Evolutionary conservation across 306 rosid genomes (phyloP).

Genomic region (Vigna radiata): DNA sequence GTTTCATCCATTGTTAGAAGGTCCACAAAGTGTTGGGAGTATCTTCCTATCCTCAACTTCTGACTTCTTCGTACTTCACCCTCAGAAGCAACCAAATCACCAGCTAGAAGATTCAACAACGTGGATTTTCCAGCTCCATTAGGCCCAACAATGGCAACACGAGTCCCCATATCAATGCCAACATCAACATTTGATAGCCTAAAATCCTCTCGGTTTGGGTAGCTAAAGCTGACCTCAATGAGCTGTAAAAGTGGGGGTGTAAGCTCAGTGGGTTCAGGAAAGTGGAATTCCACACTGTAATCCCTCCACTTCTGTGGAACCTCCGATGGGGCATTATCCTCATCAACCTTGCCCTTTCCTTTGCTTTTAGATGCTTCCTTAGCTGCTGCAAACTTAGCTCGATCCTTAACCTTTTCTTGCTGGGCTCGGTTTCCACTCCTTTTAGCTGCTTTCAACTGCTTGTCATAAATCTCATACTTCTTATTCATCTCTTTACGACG

Average conservation of each 20-base stretch:
- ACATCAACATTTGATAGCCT: slow-evolving; percentile 65
- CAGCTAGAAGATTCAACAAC: slow-evolving; percentile 68
- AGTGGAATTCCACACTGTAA: slow-evolving; percentile 69
- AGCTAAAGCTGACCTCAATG: slow-evolving; percentile 73
- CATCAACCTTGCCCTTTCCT: slow-evolving; percentile 62
- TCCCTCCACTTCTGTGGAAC: slow-evolving; percentile 74
- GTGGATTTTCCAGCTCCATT: slow-evolving; percentile 77
- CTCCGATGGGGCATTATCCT: slow-evolving; percentile 59
- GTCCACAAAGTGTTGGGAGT: slow-evolving; percentile 74
- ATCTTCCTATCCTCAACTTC: slow-evolving; percentile 74
- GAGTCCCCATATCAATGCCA: slow-evolving; percentile 74
- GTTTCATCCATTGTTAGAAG: slow-evolving; percentile 76
- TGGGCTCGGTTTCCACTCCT: slow-evolving; percentile 68
- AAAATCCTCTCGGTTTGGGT: slow-evolving; percentile 67
- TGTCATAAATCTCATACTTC: slow-evolving; percentile 68
- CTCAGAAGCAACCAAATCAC: slow-evolving; percentile 68
- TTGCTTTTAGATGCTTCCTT: slow-evolving; percentile 68
- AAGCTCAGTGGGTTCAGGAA: slow-evolving; percentile 80
- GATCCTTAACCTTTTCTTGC: slow-evolving; percentile 76
- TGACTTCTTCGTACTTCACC: slow-evolving; percentile 79
- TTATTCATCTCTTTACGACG: slow-evolving; percentile 82
- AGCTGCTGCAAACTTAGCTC: slow-evolving; percentile 65
- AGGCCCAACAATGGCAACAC: slow-evolving; percentile 75
- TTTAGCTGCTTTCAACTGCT: slow-evolving; percentile 69
- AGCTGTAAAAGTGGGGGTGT: slow-evolving; percentile 80